Evolutionary conservation across 257 asterid species (phyloP).

Genomic region (Dorcoceras hygrometricum): DNA sequence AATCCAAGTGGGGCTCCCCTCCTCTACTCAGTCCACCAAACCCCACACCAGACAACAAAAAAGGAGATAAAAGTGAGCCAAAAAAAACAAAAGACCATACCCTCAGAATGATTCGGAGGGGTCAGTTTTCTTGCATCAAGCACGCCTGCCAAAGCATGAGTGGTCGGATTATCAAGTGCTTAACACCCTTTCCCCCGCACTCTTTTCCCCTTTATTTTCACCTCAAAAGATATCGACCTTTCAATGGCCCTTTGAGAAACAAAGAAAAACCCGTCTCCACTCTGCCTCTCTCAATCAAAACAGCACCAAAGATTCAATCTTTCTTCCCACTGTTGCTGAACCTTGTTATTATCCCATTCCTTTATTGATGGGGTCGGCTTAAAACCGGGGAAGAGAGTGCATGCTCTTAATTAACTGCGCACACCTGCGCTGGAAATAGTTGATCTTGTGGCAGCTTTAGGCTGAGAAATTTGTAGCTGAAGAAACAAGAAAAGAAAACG

Average conservation of each 20-base stretch:
- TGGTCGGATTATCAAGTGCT: conserved; percentile 60
- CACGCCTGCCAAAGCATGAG: conserved; percentile 91
- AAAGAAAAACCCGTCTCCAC: too few relatives aligned
- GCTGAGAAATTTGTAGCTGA: conserved; percentile 30
- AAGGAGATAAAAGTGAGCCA: conserved; percentile 25
- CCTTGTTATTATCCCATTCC: neutral
- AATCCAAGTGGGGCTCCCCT: conserved; percentile 83
- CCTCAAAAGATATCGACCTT: conserved; percentile 74
- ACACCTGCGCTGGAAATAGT: conserved; percentile 34
- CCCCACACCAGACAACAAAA: conserved; percentile 46
- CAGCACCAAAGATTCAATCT: conserved; percentile 37
- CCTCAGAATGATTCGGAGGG: conserved; percentile 31
- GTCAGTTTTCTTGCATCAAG: conserved; percentile 60
- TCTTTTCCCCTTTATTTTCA: conserved; percentile 25
- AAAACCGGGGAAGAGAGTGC: conserved; percentile 31
- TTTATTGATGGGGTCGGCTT: conserved; percentile 15
- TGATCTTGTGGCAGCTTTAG: conserved; percentile 54
- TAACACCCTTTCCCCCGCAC: conserved; percentile 10
- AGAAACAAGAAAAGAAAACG: conserved; percentile 29
- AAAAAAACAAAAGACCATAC: conserved; percentile 3
- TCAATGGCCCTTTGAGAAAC: conserved; percentile 22
- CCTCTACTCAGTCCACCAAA: conserved; percentile 40
- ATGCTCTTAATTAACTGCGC: conserved; percentile 47
- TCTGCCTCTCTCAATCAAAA: conserved; percentile 25
- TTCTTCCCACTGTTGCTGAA: conserved; percentile 3